phyloP scores from a whole-genome alignment of 148 eudicot species.

The Dianthus caryophyllus region DNA sequence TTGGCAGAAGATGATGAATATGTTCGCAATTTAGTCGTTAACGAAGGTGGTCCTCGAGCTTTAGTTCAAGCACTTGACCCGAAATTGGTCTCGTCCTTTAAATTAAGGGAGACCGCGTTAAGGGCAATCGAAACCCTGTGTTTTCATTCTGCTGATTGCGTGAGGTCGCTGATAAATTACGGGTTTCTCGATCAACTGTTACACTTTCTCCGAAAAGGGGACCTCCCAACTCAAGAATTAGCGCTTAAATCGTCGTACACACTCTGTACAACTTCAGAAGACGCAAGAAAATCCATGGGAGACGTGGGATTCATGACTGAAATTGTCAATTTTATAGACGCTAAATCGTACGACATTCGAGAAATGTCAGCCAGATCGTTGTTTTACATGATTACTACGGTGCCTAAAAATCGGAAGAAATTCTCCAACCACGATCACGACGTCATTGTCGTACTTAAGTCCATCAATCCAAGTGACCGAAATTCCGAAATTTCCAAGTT shows the following conservation, averaged over 20 bases:
- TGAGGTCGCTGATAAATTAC: constrained; percentile 41
- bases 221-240: constrained; percentile 61
- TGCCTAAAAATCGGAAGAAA: constrained; percentile 63
- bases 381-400: constrained; percentile 34
- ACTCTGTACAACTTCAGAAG: constrained; percentile 55
- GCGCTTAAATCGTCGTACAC: constrained; percentile 58
- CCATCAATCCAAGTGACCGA: constrained; percentile 49
- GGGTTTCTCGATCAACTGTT: constrained; percentile 59
- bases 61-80: constrained; percentile 56
- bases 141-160: constrained; percentile 26
- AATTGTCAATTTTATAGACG: constrained; percentile 61
- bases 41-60: constrained; percentile 46
- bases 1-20: constrained; percentile 51
- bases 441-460: constrained; percentile 47
- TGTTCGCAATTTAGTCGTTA: constrained; percentile 35
- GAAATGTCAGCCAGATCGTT: constrained; percentile 78
- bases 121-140: constrained; percentile 54
- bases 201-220: constrained; percentile 56
- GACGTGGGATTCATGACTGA: constrained; percentile 73
- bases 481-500: constrained; percentile 51
- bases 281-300: constrained; percentile 75
- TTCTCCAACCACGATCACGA: constrained; percentile 62
- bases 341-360: constrained; percentile 59
- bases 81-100: constrained; percentile 38
- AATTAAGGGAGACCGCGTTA: constrained; percentile 53